Base-by-base conservation (phyloP, 2,329 filamentous ascomycete species). In the Fusarium phyllophilum region DNA sequence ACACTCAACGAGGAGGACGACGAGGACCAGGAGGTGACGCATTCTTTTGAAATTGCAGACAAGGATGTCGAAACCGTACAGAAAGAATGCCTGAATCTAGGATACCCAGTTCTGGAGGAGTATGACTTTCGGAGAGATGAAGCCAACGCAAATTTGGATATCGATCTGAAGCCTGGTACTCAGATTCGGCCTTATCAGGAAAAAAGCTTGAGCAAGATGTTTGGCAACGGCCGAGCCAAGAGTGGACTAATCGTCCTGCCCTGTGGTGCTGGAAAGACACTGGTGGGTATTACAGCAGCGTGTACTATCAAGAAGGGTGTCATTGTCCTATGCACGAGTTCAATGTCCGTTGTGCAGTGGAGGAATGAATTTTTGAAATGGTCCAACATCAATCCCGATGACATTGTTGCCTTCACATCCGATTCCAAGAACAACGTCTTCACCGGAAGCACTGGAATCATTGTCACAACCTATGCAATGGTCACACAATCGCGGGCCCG, bases 331-430 rank as follows among this genome's bases (percentile, higher is more conserved):
- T 97, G 95, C 84, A 99, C 96, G 5, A 97, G 94, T 80, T 96
- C 94, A 61, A 99, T 99, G 96, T 98, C 95, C 12, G 96, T 97
- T 11, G 93, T 97, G 26, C 96, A 99, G 82, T 99, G 96, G 96
- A 89, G 95, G 68, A 92, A 96, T 69, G 96, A 99, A 80, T 99
- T 99, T 80, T 85, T 98, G 73, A 97, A 98, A 78, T 99, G 96
- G 96, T 98, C 95, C 61, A 98, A 98, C 79, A 97, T 90, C 78
- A 93, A 95, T 77, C 94, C 95, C 0, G 92, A 96, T 75, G 95
- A 98, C 79, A 95, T 99, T 78, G 94, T 95, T 36, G 91, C 97
- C 62, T 99, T 99, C 82, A 98, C 96, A 0, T 96, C 95, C 1
- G 95, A 97, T 75, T 94, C 94, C 81, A 99, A 99, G 83, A 91